Conservation (phyloP, 176 grass and related monocot genomes). For the Aegilops sharonensis region DNA sequence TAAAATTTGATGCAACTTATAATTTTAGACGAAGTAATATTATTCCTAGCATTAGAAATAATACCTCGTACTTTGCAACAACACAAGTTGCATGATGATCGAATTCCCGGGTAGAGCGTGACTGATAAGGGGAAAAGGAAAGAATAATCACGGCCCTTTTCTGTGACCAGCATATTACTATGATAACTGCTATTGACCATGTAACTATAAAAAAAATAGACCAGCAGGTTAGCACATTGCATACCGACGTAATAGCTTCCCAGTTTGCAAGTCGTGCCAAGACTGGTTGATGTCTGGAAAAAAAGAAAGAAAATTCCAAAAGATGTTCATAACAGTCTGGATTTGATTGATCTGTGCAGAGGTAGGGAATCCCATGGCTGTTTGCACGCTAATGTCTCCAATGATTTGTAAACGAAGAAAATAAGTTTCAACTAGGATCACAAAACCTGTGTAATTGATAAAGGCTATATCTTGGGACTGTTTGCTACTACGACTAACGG, state of each 20-base stretch:
- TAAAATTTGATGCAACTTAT: not conserved
- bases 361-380: not conserved
- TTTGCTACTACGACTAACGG: not conserved
- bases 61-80: conserved; percentile 94
- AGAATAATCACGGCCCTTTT: not conserved
- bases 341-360: not conserved
- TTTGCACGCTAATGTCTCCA: not conserved
- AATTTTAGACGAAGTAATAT: not conserved
- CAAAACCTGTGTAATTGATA: not conserved
- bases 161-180: not conserved
- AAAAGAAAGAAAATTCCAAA: not conserved
- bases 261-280: conserved; percentile 91
- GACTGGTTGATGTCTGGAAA: conserved; percentile 72
- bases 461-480: not conserved
- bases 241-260: conserved; percentile 83
- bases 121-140: conserved; percentile 49
- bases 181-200: not conserved
- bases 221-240: conserved; percentile 11
- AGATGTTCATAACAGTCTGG: not conserved
- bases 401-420: not conserved
- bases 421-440: conserved; percentile 16
- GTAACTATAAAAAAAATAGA: not conserved
- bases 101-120: conserved; percentile 75
- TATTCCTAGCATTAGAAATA: conserved; percentile 21
- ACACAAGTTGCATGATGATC: conserved; percentile 85